Percentiles rank a stretch among this genome's conserved stretches.
Conservation (phyloP, 768 basidiomycete species). For the Lactarius psammicola region DNA sequence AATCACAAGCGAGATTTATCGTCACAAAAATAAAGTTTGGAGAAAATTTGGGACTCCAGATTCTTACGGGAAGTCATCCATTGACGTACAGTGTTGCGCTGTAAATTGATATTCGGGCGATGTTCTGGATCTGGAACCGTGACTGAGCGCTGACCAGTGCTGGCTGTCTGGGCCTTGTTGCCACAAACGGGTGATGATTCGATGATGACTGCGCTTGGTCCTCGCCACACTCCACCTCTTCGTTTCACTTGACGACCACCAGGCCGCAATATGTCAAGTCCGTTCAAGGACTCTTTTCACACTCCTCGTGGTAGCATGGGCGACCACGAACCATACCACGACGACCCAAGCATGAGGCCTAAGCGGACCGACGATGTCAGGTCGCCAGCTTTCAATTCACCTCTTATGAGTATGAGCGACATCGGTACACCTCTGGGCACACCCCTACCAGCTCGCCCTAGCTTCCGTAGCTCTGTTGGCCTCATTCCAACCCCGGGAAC, state of each 20-base stretch:
- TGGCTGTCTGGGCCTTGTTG: too few species aligned
- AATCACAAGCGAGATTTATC: too few species aligned
- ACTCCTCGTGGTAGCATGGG: not conserved
- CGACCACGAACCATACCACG: not conserved
- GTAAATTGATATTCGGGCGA: too few species aligned
- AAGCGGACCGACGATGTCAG: not conserved
- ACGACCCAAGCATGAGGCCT: not conserved
- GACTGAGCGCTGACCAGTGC: too few species aligned
- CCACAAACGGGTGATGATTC: not conserved
- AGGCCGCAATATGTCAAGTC: not conserved
- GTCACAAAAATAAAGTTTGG: too few species aligned
- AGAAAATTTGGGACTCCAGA: too few species aligned
- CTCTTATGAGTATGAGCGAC: not conserved
- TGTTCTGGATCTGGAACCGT: too few species aligned
- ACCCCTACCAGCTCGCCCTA: not conserved
- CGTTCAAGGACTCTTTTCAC: too few species aligned
- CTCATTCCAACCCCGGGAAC: conserved; percentile 21
- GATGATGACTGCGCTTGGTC: not conserved
- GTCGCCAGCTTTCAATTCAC: not conserved
- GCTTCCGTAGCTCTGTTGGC: conserved; percentile 12
- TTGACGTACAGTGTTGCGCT: too few species aligned
- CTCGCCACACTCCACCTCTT: not conserved
- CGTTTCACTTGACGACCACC: not conserved
- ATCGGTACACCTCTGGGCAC: not conserved
- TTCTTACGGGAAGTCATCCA: too few species aligned